These are phyloP conservation scores for Debaryomyces sp. DNA, from an alignment of 1,139 yeast genomes.

Conservation along the genomic window DNA sequence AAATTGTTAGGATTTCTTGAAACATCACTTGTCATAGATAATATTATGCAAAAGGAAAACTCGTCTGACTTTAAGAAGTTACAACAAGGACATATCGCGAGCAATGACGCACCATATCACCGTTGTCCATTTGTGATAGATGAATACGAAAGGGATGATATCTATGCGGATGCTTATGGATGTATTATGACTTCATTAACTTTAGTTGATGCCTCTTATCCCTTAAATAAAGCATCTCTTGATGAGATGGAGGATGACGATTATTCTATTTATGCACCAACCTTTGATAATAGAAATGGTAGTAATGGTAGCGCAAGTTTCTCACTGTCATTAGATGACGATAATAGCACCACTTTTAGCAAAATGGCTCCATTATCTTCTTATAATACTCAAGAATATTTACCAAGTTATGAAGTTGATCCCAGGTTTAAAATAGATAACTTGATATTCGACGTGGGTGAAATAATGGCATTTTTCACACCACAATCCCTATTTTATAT, in stretches of 20 bases:
- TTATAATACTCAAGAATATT: conserved; percentile 46
- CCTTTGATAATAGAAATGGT: conserved; percentile 1
- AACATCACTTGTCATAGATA: conserved; percentile 62
- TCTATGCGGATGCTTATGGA: conserved; percentile 51
- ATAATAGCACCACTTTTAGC: not conserved
- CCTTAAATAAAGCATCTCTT: conserved; percentile 39
- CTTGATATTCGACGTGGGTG: conserved; percentile 55
- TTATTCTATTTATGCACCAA: conserved; percentile 1
- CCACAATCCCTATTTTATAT: conserved; percentile 37
- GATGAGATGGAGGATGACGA: not conserved
- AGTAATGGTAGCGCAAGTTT: not conserved
- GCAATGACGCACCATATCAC: conserved; percentile 83
- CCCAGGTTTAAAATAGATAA: conserved; percentile 56
- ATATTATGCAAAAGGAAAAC: conserved; percentile 59
- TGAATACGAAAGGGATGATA: conserved; percentile 44
- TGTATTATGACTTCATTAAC: conserved; percentile 64
- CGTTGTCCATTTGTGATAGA: conserved; percentile 72
- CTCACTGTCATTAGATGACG: not conserved
- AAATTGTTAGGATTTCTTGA: conserved; percentile 34
- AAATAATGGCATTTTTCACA: conserved; percentile 37
- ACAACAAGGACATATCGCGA: conserved; percentile 67
- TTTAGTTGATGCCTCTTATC: conserved; percentile 66
- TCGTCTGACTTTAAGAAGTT: conserved; percentile 46
- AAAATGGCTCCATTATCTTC: conserved; percentile 34
- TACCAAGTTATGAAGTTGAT: conserved; percentile 46